These are phyloP conservation scores for Ogataea neopini DNA, from an alignment of 805 yeast genomes.

Conservation along the genomic window DNA sequence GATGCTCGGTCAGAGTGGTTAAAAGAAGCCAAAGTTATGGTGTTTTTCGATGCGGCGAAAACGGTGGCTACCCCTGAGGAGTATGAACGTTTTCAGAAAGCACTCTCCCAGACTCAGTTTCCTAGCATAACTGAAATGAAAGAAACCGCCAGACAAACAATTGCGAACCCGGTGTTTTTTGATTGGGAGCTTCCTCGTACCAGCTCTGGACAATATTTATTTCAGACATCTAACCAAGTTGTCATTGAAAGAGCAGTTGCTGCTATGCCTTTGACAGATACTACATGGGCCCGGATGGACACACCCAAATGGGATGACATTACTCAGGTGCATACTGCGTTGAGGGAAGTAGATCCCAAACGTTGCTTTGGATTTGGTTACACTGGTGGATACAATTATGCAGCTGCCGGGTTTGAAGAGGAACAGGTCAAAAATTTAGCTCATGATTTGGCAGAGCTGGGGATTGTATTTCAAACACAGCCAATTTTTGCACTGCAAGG, in stretches of 20 bases:
- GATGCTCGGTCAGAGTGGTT: slow-evolving; percentile 49
- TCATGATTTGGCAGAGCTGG: slow-evolving; percentile 54
- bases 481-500: slow-evolving; percentile 60
- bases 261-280: slow-evolving; percentile 59
- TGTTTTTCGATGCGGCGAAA: slow-evolving; percentile 53
- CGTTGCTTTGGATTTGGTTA: slow-evolving; percentile 61
- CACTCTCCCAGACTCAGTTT: slow-evolving; percentile 15
- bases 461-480: slow-evolving; percentile 52
- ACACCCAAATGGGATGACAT: slow-evolving; percentile 57
- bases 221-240: slow-evolving; percentile 49
- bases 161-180: slow-evolving; percentile 41
- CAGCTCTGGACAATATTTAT: slow-evolving; percentile 55
- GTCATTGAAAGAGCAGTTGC: slow-evolving; percentile 55
- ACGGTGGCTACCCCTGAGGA: slow-evolving; percentile 29
- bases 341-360: slow-evolving; percentile 49
- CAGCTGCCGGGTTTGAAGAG: slow-evolving; percentile 53
- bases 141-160: slow-evolving; percentile 20
- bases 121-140: slow-evolving; percentile 27
- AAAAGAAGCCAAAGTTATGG: slow-evolving; percentile 39
- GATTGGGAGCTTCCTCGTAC: slow-evolving; percentile 65
- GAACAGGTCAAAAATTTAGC: slow-evolving; percentile 48
- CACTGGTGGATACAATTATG: slow-evolving; percentile 64
- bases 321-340: slow-evolving; percentile 43
- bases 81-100: slow-evolving; percentile 9
- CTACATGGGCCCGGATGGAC: slow-evolving; percentile 65